Percentiles rank a stretch among this genome's conserved stretches.
phyloP scores from a whole-genome alignment of 2,329 filamentous ascomycete species.

The Apiospora marii region DNA sequence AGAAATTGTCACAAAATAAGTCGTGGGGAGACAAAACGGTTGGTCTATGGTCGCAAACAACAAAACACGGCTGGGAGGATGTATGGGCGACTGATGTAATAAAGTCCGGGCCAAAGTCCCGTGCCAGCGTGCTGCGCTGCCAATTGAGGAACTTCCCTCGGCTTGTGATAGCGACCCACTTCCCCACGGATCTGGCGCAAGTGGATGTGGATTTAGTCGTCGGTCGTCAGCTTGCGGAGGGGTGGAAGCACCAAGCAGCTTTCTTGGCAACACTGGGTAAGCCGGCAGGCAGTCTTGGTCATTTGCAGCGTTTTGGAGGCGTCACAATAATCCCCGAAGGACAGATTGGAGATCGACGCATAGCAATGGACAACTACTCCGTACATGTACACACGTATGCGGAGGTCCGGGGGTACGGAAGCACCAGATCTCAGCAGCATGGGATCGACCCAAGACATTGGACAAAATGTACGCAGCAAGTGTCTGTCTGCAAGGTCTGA shows the following conservation, averaged over 20 bases:
- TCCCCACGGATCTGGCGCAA: constrained; percentile 23
- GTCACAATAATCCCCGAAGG: not conserved
- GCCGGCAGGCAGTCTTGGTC: not conserved
- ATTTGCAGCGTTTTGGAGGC: not conserved
- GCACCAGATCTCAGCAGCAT: not conserved
- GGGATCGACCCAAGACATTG: constrained; percentile 5
- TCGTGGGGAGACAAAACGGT: not conserved
- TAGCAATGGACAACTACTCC: not conserved
- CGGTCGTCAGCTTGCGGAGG: not conserved
- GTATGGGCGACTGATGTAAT: not conserved
- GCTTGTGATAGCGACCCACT: constrained; percentile 25
- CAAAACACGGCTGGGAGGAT: not conserved
- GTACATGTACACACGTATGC: not conserved
- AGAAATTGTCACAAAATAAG: not conserved
- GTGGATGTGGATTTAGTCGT: not conserved
- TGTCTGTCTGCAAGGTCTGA: not conserved
- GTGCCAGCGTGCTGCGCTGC: constrained; percentile 2
- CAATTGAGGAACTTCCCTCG: constrained; percentile 21
- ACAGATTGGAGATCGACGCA: not conserved
- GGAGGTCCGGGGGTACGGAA: constrained; percentile 20
- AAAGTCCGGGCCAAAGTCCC: constrained; percentile 13
- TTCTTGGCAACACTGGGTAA: not conserved
- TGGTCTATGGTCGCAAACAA: not conserved
- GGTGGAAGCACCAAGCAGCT: not conserved
- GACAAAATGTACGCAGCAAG: not conserved